Evolutionary conservation across 1,284 basidiomycete genomes (phyloP).

Genomic region (Trichosporon ovoides): DNA sequence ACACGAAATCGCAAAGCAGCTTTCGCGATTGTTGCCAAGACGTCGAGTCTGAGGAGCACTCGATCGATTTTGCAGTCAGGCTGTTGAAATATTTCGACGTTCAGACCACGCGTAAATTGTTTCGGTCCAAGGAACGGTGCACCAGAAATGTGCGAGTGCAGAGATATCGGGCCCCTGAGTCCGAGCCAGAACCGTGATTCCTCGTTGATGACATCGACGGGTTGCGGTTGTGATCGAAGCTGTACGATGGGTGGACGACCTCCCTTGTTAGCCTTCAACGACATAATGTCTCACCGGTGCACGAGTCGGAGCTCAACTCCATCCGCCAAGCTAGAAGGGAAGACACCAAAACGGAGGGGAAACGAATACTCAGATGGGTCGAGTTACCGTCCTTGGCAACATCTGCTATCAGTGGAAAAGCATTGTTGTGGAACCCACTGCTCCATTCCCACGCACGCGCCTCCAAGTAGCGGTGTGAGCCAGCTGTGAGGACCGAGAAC

Average conservation of each 20-base stretch:
- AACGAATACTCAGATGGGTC: constrained; percentile 3
- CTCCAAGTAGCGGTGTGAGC: background rate
- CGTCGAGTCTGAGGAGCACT: constrained; percentile 59
- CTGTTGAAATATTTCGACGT: constrained; percentile 44
- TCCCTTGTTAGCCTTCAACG: constrained; percentile 6
- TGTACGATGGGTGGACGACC: constrained; percentile 22
- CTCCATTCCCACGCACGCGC: background rate
- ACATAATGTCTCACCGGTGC: constrained; percentile 17
- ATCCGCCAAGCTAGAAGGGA: constrained; percentile 13
- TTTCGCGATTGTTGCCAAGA: constrained; percentile 62
- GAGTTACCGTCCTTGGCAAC: background rate
- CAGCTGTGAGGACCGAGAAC: background rate
- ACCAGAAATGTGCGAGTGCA: constrained; percentile 63
- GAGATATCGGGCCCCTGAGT: constrained; percentile 47
- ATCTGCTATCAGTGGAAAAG: too few species aligned
- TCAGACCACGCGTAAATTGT: constrained; percentile 18
- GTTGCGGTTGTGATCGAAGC: constrained; percentile 26
- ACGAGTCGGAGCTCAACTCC: background rate
- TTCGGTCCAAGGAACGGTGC: constrained; percentile 58
- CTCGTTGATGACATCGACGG: constrained; percentile 10
- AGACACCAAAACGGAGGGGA: background rate
- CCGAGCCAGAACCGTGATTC: constrained; percentile 70
- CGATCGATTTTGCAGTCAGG: constrained; percentile 47
- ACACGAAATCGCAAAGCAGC: constrained; percentile 65
- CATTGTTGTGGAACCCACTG: background rate